Evolutionary conservation across 148 eudicot species (phyloP).

Genomic region (Talinum fruticosum): DNA sequence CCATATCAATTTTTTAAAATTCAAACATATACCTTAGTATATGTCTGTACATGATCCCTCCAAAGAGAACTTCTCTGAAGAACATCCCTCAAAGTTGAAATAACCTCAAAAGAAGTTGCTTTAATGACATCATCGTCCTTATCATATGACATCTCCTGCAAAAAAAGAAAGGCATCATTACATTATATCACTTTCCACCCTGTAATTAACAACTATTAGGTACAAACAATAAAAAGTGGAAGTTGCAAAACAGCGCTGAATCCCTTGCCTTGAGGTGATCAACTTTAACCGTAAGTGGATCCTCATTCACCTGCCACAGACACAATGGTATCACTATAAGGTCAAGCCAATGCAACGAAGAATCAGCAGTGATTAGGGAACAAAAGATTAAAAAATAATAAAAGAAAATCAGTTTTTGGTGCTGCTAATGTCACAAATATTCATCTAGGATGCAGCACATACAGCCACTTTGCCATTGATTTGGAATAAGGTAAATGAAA

Average conservation of each 20-base stretch:
- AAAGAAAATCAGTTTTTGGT: background rate
- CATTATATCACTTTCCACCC: conserved; percentile 16
- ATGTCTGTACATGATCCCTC: conserved; percentile 97
- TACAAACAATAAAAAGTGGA: background rate
- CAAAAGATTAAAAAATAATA: background rate
- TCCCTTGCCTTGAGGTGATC: conserved; percentile 85
- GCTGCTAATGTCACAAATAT: background rate
- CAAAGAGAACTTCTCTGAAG: conserved; percentile 91
- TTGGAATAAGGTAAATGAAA: background rate
- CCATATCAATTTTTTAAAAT: background rate
- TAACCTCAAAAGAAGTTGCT: conserved; percentile 97
- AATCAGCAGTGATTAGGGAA: background rate
- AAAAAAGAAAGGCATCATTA: conserved; percentile 11
- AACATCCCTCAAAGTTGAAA: conserved; percentile 92
- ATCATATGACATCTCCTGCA: conserved; percentile 79
- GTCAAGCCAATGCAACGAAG: background rate
- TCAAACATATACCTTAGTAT: conserved; percentile 69
- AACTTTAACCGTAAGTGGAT: conserved; percentile 93
- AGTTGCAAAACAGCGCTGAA: conserved; percentile 1
- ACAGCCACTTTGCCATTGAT: background rate
- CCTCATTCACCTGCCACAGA: conserved; percentile 78
- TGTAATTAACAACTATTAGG: background rate
- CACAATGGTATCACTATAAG: conserved; percentile 12
- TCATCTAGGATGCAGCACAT: background rate
- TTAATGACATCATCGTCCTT: conserved; percentile 93